Conservation (phyloP, 2,329 filamentous ascomycete species). For the Plectosphaerella sp. region DNA sequence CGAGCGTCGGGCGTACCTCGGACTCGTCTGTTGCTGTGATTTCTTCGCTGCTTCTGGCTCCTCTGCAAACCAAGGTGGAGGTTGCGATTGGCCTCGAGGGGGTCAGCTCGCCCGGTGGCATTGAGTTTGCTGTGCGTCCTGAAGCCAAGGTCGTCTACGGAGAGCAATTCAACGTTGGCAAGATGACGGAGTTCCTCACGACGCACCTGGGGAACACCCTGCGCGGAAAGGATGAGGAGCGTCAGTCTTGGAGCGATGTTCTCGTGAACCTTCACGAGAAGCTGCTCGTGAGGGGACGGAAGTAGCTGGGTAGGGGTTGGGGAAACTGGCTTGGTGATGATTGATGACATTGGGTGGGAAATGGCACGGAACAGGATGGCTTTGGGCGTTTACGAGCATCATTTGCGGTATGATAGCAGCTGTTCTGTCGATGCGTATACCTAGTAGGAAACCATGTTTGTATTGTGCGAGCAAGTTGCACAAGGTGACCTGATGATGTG, state of each 20-base stretch:
- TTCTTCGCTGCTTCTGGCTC: constrained; percentile 57
- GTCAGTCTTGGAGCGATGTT: constrained; percentile 47
- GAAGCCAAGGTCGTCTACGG: constrained; percentile 68
- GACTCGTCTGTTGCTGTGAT: constrained; percentile 62
- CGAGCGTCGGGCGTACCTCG: constrained; percentile 56
- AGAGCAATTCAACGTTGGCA: constrained; percentile 70
- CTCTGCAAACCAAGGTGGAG: constrained; percentile 65
- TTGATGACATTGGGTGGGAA: neutral
- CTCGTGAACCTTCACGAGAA: constrained; percentile 51
- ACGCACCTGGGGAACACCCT: constrained; percentile 42
- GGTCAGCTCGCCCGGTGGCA: constrained; percentile 37
- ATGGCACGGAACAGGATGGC: neutral
- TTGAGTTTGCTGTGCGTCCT: constrained; percentile 50
- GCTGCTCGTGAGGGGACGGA: constrained; percentile 51
- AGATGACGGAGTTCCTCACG: constrained; percentile 68
- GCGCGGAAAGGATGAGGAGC: constrained; percentile 20
- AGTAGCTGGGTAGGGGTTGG: constrained; percentile 23
- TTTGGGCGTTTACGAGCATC: too few relatives aligned
- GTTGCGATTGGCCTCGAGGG: constrained; percentile 53
- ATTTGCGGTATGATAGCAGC: too few relatives aligned
- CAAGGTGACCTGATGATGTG: too few relatives aligned
- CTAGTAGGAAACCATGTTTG: too few relatives aligned
- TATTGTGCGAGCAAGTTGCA: too few relatives aligned
- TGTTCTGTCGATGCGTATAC: too few relatives aligned
- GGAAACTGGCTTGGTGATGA: constrained; percentile 1